Base-by-base conservation (phyloP, 352 stramenopile genomes). In the Albugo candida region DNA sequence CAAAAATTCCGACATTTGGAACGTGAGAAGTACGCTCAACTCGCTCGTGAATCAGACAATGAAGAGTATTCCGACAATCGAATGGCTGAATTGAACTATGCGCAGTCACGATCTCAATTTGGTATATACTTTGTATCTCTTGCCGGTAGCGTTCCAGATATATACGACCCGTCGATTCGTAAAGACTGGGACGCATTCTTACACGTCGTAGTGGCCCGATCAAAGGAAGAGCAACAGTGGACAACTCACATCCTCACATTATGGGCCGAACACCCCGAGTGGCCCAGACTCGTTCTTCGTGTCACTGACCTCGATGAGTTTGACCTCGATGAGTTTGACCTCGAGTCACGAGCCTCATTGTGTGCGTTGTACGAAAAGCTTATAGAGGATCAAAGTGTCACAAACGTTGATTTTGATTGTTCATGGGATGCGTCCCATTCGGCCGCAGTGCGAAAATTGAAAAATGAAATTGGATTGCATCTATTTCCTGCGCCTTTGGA, bases 121-220 rank as follows among this genome's bases (percentile, higher is more conserved):
- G 69, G 67, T 10, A 53, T 82, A 6, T 81, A 31, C 8, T 31
- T 10, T 31, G 3, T 31, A 10, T 8, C 24, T 67, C 45, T 44
- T 77, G 37, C 50, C 77, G 10, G 70, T 70, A 49, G 65, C 69
- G 69, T 81, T 19, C 59, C 65, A 0, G 72, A 84, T 44, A 60
- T 82, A 2, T 84, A 79, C 37, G 49, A 82, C 37, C 69, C 68
- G 19, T 59, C 56, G 24, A 59, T 75, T 43, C 56, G 44, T n/a
- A 84, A 84, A 49, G 56, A 78, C 51, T 84, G 72, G 72, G 59
- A 82, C 46, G 65, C 66, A 17, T 81, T 81, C 45, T 55, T 84
- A 37, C 72, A 84, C 54, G 65, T 84, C 1, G 72, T 82, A 2
- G 67, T 76, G 74, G 34, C 17, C 8, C 38, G 17, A 43, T 49